These are phyloP conservation scores for Chenopodium album DNA, from an alignment of 148 eudicot species.

Conservation along the genomic window DNA sequence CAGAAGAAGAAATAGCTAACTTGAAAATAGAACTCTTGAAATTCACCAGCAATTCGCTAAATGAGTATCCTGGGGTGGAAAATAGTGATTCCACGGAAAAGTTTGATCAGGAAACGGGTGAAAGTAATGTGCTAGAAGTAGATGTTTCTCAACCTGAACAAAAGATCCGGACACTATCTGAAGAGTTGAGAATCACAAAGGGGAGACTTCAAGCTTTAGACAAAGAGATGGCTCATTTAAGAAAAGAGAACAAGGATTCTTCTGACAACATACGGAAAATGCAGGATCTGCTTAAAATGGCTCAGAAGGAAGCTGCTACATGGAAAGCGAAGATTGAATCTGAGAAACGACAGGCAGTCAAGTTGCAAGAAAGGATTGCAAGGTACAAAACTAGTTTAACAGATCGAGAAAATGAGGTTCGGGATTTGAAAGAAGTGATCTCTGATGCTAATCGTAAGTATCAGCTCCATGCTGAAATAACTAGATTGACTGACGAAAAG, in stretches of 20 bases:
- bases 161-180: conserved; percentile 38
- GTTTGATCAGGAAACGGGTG: conserved; percentile 19
- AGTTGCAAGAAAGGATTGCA: conserved; percentile 61
- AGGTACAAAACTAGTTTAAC: conserved; percentile 78
- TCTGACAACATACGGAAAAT: conserved; percentile 37
- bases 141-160: conserved; percentile 38
- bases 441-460: conserved; percentile 61
- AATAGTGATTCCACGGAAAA: conserved; percentile 10
- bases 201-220: conserved; percentile 53
- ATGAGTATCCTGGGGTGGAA: conserved; percentile 21
- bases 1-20: conserved; percentile 55
- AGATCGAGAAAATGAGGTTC: conserved; percentile 83
- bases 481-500: conserved; percentile 54
- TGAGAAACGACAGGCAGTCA: conserved; percentile 60
- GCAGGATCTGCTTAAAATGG: conserved; percentile 56
- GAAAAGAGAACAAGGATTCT: conserved; percentile 51
- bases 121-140: conserved; percentile 24
- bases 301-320: conserved; percentile 54
- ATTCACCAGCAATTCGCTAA: conserved; percentile 12
- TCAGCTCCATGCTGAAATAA: conserved; percentile 59
- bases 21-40: conserved; percentile 55
- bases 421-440: conserved; percentile 64
- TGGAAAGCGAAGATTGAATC: conserved; percentile 63
- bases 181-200: conserved; percentile 46
- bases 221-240: conserved; percentile 47